Conservation (phyloP, 2,329 filamentous ascomycete species). For the Botrytis byssoidea region DNA sequence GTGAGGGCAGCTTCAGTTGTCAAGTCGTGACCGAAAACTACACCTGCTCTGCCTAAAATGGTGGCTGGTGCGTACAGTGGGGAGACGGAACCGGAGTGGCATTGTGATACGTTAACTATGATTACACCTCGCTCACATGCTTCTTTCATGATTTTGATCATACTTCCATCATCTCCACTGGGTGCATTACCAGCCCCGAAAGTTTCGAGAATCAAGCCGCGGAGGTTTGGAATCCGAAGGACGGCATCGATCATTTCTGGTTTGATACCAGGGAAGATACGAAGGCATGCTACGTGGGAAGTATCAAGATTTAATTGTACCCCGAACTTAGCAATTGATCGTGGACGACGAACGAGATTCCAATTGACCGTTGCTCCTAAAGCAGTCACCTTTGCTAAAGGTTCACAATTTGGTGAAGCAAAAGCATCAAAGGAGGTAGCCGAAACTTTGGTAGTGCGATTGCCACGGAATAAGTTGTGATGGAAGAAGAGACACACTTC, state of each 20-base stretch:
- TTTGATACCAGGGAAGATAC: constrained; percentile 71
- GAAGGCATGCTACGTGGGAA: constrained; percentile 67
- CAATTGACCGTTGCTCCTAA: constrained; percentile 63
- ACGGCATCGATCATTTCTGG: constrained; percentile 70
- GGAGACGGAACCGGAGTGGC: constrained; percentile 52
- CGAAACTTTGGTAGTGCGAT: constrained; percentile 66
- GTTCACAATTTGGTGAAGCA: constrained; percentile 63
- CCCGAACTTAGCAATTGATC: constrained; percentile 56
- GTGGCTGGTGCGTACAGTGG: constrained; percentile 59
- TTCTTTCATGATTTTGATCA: constrained; percentile 61
- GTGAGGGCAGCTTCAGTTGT: constrained; percentile 55
- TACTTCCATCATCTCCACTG: constrained; percentile 55
- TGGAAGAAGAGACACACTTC: constrained; percentile 76
- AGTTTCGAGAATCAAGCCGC: constrained; percentile 67
- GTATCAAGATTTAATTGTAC: constrained; percentile 62
- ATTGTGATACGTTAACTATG: constrained; percentile 72
- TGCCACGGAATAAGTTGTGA: constrained; percentile 67
- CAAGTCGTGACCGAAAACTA: constrained; percentile 67
- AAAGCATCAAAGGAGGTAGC: constrained; percentile 69
- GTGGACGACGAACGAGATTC: constrained; percentile 60
- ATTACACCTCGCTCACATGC: constrained; percentile 66
- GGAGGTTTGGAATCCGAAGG: constrained; percentile 58
- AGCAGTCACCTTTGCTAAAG: constrained; percentile 60
- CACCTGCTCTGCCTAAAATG: constrained; percentile 62
- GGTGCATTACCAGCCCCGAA: constrained; percentile 73